phyloP scores from a whole-genome alignment of 345 rosid genomes.

The Acer yangbiense region DNA sequence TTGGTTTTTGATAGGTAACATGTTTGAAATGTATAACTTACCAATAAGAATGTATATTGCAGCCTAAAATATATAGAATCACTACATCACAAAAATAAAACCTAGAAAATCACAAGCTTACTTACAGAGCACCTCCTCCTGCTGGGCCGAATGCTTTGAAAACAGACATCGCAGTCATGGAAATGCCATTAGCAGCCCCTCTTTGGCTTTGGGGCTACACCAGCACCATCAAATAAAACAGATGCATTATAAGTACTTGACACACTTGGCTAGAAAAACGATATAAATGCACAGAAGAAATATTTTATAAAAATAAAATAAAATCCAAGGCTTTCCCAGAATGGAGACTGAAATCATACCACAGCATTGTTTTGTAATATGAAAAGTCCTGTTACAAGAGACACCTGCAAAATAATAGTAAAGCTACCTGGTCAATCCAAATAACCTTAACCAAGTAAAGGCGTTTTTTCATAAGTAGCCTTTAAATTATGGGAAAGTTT shows the following conservation, averaged over 20 bases:
- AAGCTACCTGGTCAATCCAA: neutral
- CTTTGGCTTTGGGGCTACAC: constrained; percentile 54
- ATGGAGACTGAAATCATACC: constrained; percentile 33
- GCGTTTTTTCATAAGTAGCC: too few species aligned
- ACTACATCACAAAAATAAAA: neutral
- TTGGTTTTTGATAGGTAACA: neutral
- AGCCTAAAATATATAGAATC: neutral
- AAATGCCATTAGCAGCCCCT: constrained; percentile 67
- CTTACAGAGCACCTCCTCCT: constrained; percentile 71
- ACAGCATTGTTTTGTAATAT: constrained; percentile 57
- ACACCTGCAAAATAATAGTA: constrained; percentile 33
- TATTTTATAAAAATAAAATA: neutral
- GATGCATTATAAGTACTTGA: neutral
- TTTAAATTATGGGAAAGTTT: too few species aligned
- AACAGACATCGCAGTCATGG: constrained; percentile 65
- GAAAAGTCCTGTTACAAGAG: constrained; percentile 52
- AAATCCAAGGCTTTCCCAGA: neutral
- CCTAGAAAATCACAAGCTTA: neutral
- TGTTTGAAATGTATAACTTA: neutral
- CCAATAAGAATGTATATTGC: neutral
- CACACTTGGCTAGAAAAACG: neutral
- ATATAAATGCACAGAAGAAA: neutral
- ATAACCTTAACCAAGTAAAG: neutral
- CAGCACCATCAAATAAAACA: neutral
- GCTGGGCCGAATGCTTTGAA: constrained; percentile 72